Percentiles rank a stretch among this genome's conserved stretches.
Conservation (phyloP, 768 basidiomycete species). For the Suillus hirtellus region DNA sequence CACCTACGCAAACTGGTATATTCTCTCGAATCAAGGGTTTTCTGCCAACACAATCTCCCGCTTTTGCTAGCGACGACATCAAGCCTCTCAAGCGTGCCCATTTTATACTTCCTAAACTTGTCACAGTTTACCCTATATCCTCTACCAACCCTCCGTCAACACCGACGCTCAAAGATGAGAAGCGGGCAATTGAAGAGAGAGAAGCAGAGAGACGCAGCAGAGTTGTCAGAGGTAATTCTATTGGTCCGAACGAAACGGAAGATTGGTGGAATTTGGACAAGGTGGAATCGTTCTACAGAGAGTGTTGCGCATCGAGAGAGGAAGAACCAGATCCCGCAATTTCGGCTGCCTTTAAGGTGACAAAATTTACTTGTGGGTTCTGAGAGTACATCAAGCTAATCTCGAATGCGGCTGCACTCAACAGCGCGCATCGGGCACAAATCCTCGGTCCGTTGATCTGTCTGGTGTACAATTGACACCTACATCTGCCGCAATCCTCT, state of each 20-base stretch:
- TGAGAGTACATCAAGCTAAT: background rate
- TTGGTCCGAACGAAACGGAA: constrained; percentile 37
- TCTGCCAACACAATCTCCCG: constrained; percentile 56
- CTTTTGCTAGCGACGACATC: constrained; percentile 39
- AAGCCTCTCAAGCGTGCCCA: constrained; percentile 84
- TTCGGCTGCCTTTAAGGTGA: constrained; percentile 70
- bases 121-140: constrained; percentile 89
- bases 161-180: constrained; percentile 77
- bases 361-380: constrained; percentile 13
- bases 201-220: constrained; percentile 68
- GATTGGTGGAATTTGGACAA: constrained; percentile 87
- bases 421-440: constrained; percentile 52
- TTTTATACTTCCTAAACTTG: constrained; percentile 80
- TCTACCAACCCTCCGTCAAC: constrained; percentile 81
- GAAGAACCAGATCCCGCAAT: constrained; percentile 67
- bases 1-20: constrained; percentile 65
- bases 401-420: constrained; percentile 15
- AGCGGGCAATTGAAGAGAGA: constrained; percentile 72
- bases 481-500: constrained; percentile 71
- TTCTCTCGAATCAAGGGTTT: constrained; percentile 76
- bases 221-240: constrained; percentile 59
- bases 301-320: constrained; percentile 79
- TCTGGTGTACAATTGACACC: constrained; percentile 74
- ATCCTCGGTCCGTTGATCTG: constrained; percentile 76
- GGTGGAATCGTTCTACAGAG: constrained; percentile 84